Base-by-base conservation (phyloP, 192 early-diverging fungal species). In the Powellomyces hirtus region DNA sequence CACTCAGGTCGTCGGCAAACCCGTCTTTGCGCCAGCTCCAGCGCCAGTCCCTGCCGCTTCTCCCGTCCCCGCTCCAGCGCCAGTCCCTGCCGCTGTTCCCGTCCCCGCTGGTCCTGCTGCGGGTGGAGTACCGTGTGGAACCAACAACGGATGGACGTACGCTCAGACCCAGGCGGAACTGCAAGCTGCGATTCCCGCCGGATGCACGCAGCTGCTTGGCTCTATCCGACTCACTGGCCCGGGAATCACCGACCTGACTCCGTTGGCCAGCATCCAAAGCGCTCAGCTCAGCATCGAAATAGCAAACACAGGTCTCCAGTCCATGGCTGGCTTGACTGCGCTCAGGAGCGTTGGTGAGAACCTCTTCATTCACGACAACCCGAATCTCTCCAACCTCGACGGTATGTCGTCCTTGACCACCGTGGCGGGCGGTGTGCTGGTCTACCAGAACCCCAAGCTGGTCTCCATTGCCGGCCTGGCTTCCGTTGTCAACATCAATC, bases 361-460 rank as follows among this genome's bases (percentile, higher is more conserved):
- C 30, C 44, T 71, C 38, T 52, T 65, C 51, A 65, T 71, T 34
- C 59, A 62, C 51, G 35, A 38, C 45, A 71, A 71, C 52, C 22
- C 61, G 5, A 49, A 55, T n/a, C 45, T 71, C 22, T 10, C 35
- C 61, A 56, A 38, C 35, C 18, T 71, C 18, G 46, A 33, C 52
- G 70, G 70, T 0, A 7, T 65, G 11, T 50, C 31, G 40, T 20
- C 61, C 10, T 29, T 71, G 16, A 38, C 10, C 11, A 53, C 18
- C 0, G 34, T 71, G 37, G 26, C 7, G 10, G 68, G 68, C 31
- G 68, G 68, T 20, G 24, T 70, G n/a, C 45, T 70, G 18, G 37
- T 70, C 20, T 70, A 70, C 68, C 35, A 70, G 27, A 60, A 52
- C 46, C 44, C 40, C 8, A n/a, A n/a, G 31, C 68, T 70, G 16